Percentiles rank a stretch among this genome's conserved stretches.
These are phyloP conservation scores for Termitomyces eurrhizus DNA, from an alignment of 768 basidiomycete species.

Conservation along the genomic window DNA sequence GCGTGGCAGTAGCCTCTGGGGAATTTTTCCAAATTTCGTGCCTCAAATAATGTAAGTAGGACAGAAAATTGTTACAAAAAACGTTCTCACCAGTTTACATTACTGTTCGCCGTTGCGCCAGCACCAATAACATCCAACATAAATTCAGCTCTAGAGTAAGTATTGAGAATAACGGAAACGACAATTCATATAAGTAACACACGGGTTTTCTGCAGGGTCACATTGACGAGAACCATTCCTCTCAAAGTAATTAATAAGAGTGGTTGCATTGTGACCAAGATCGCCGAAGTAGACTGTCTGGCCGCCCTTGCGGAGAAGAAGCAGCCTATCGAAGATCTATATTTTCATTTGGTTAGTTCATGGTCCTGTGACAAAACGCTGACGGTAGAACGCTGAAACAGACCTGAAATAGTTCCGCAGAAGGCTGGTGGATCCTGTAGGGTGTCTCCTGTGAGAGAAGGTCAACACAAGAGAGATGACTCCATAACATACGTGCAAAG, in stretches of 20 bases:
- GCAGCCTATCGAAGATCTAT: constrained; percentile 68
- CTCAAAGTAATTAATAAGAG: constrained; percentile 77
- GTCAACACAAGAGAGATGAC: not conserved
- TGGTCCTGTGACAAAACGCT: not conserved
- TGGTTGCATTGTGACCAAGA: constrained; percentile 55
- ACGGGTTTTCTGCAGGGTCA: constrained; percentile 70
- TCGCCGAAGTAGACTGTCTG: constrained; percentile 74
- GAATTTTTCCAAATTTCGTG: constrained; percentile 41
- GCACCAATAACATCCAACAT: constrained; percentile 74
- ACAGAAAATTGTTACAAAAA: constrained; percentile 29
- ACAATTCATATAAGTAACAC: constrained; percentile 11
- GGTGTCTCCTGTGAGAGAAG: not conserved
- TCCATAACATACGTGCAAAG: constrained; percentile 68
- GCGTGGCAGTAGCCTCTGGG: constrained; percentile 28
- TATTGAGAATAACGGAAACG: constrained; percentile 8
- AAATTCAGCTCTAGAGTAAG: constrained; percentile 44
- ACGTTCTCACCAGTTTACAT: constrained; percentile 51
- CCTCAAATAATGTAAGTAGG: constrained; percentile 16
- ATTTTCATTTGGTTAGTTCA: not conserved
- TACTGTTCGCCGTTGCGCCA: constrained; percentile 53
- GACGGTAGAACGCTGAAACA: not conserved
- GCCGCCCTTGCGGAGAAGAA: constrained; percentile 78
- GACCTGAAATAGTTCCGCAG: constrained; percentile 76
- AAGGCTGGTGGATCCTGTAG: constrained; percentile 50
- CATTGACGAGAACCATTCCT: constrained; percentile 63